Conservation (phyloP, 2,329 filamentous ascomycete species). For the Colletotrichum sojae region DNA sequence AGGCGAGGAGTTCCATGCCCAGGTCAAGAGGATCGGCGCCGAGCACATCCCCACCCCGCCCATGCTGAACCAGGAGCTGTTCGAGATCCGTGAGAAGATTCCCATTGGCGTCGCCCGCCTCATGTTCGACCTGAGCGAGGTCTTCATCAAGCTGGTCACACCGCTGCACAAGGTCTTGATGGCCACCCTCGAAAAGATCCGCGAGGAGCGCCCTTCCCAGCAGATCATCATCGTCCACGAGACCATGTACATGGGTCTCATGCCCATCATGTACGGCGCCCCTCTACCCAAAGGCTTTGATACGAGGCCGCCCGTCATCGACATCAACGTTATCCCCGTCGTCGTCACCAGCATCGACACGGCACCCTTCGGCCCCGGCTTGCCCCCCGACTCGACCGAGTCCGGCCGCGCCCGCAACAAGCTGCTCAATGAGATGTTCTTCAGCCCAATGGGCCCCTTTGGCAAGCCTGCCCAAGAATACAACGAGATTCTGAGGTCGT, state of each 20-base stretch:
- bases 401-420: slow-evolving; percentile 54
- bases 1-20: slow-evolving; percentile 51
- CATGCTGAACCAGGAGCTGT: slow-evolving; percentile 40
- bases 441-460: slow-evolving; percentile 44
- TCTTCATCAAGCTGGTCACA: slow-evolving; percentile 52
- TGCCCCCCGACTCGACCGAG: slow-evolving; percentile 54
- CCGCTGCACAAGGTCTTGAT: slow-evolving; percentile 51
- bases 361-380: slow-evolving; percentile 54
- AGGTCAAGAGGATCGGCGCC: slow-evolving; percentile 55
- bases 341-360: slow-evolving; percentile 54
- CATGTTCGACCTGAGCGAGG: slow-evolving; percentile 50
- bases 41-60: slow-evolving; percentile 48
- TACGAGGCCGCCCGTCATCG: slow-evolving; percentile 54
- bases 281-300: slow-evolving; percentile 55
- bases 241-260: slow-evolving; percentile 52
- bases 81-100: slow-evolving; percentile 39
- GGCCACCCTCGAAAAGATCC: slow-evolving; percentile 51
- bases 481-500: slow-evolving; percentile 45
- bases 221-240: slow-evolving; percentile 62
- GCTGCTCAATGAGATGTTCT: slow-evolving; percentile 44
- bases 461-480: slow-evolving; percentile 43
- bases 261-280: slow-evolving; percentile 55
- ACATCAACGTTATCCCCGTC: slow-evolving; percentile 56
- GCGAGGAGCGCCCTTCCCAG: slow-evolving; percentile 49
- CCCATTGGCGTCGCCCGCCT: slow-evolving; percentile 47